Evolutionary conservation across 345 rosid species (phyloP).

Genomic region (Brassica cretica): DNA sequence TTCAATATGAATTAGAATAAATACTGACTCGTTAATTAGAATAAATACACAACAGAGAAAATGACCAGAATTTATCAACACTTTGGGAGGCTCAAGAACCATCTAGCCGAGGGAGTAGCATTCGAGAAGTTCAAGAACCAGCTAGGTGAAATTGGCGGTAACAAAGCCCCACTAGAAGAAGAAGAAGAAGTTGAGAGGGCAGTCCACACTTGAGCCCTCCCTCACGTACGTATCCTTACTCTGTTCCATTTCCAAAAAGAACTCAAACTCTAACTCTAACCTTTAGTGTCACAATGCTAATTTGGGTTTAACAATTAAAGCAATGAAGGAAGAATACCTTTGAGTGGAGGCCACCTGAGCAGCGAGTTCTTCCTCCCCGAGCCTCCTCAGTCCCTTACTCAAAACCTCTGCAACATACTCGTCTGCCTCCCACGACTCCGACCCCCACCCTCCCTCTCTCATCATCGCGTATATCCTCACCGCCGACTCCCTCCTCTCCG

Average conservation of each 20-base stretch:
- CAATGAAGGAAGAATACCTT: background rate
- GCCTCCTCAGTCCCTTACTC: slow-evolving; percentile 58
- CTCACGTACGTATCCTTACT: background rate
- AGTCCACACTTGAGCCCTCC: background rate
- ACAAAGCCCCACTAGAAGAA: background rate
- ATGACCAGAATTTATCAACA: background rate
- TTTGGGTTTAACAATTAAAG: background rate
- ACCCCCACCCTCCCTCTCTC: slow-evolving; percentile 69
- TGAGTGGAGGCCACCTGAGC: slow-evolving; percentile 42
- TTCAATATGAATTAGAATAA: too few relatives aligned
- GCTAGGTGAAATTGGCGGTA: background rate
- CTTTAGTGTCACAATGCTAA: background rate
- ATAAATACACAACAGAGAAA: too few relatives aligned
- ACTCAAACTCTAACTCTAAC: background rate
- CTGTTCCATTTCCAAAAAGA: slow-evolving; percentile 41
- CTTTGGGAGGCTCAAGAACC: background rate
- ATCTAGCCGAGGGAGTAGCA: background rate
- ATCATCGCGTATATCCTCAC: slow-evolving; percentile 64
- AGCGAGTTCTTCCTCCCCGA: slow-evolving; percentile 65
- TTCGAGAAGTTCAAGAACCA: background rate
- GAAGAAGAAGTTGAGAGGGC: background rate
- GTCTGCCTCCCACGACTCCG: slow-evolving; percentile 55
- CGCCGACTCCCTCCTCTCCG: slow-evolving; percentile 67
- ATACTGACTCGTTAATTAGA: too few relatives aligned
- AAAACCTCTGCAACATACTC: slow-evolving; percentile 58